Base-by-base conservation (phyloP, 202 grass and related monocot genomes). In the Zizania palustris region DNA sequence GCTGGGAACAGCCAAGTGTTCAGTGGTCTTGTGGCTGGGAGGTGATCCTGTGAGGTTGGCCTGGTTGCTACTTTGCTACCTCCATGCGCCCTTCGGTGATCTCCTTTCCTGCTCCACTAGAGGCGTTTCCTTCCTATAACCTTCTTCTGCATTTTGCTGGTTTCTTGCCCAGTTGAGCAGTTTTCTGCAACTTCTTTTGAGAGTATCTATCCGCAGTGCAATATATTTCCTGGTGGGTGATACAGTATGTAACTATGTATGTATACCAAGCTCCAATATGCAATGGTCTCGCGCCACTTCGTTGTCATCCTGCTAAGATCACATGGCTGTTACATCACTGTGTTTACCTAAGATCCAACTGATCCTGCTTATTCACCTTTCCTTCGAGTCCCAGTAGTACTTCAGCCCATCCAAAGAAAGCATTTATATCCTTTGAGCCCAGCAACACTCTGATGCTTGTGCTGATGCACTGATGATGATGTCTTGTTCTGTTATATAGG, bases 1-100 rank as follows among this genome's bases (percentile, higher is more conserved):
- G 96, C 89, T 6, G 96, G 96, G 71, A 99, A 96, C 63, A 90
- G 92, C 82, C 96, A 99, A 72, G 88, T 99, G 57, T 99, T 99
- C 74, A 99, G 96, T 49, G 96, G 96, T 34, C 96, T 99, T 62
- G 92, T 99, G 15, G 92, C 93, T 9, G 96, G 96, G 61, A 92
- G 96, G 68, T 99, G 81, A 99, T 60, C 20, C 77, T 18, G 77
- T 51, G n/a, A 38, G 53, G 65, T 45, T 21, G 48, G 49, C 50
- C 43, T 34, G 56, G 39, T 51, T 75, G 41, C 65, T 8, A 28
- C 28, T 79, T n/a, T n/a, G n/a, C n/a, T n/a, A n/a, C 15, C 41
- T 72, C 15, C n/a, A 48, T 20, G 65, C 43, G 65, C 7, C 66
- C 12, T 64, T 80, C 0, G 44, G 65, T 21, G 12, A 57, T 74